Base-by-base conservation (phyloP, 2,329 filamentous ascomycete genomes). In the Colletotrichum lupini region DNA sequence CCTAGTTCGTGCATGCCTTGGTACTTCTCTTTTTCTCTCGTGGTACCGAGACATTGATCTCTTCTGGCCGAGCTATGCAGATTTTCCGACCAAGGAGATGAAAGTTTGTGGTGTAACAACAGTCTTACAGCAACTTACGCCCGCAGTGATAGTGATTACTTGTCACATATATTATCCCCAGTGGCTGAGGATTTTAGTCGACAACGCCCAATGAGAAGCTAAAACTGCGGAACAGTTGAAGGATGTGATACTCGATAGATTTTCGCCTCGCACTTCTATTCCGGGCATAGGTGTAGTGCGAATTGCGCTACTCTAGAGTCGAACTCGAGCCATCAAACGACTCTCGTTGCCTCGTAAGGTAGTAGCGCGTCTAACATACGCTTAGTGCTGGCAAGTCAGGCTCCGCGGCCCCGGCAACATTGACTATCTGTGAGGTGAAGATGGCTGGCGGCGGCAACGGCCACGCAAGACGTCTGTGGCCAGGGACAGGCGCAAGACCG, bases 21-120 rank as follows among this genome's bases (percentile, higher is more conserved):
- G 37, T 16, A 9, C 32, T 28, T 42, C 24, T 24, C 12, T 3
- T 56, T 56, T 28, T 56, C 26, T 56, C 26, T 26, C 22, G 1
- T 56, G 16, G 24, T 56, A 30, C 59, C 37, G 59, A 49, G 37
- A 61, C 37, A 49, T n/a, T 35, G 42, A 19, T 35, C 14, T n/a
- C n/a, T 52, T 32, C 42, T 53, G 42, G n/a, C 46, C 46, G 46
- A 63, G 28, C 22, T 30, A 67, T 67, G 68, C 68, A 70, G 56
- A 42, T 30, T 46, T 37, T 70, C 68, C 62, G 55, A 60, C 42
- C 49, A 42, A 24, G 35, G 46, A 52, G 37, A 53, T 53, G 26
- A 12, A 14, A 26, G 26, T 19, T 19, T 53, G 26, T 3, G 19
- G 28, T 24, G 26, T 16, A 52, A 46, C 5, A 26, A 26, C 1